Evolutionary conservation across 2,329 filamentous ascomycete genomes (phyloP).

Genomic region (Aspergillus floridensis): DNA sequence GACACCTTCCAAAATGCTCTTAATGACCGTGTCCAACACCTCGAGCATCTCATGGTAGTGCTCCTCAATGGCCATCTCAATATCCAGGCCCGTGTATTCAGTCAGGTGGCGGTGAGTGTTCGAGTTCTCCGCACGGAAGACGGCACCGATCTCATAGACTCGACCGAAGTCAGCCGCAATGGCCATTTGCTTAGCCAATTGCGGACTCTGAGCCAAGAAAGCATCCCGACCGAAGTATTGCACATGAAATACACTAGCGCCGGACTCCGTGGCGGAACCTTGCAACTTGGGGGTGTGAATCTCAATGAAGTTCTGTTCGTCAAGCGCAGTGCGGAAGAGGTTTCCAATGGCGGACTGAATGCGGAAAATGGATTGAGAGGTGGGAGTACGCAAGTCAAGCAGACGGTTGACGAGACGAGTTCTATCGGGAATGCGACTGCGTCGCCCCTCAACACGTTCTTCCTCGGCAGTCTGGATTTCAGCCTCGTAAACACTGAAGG

Average conservation of each 20-base stretch:
- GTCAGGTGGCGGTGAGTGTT: conserved; percentile 94
- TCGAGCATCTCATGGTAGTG: conserved; percentile 86
- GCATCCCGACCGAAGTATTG: conserved; percentile 87
- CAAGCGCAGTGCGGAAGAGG: conserved; percentile 73
- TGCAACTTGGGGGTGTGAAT: conserved; percentile 93
- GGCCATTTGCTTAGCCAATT: conserved; percentile 89
- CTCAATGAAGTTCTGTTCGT: conserved; percentile 77
- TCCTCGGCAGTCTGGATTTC: conserved; percentile 60
- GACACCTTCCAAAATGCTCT: conserved; percentile 70
- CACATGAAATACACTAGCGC: conserved; percentile 85
- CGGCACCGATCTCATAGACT: conserved; percentile 85
- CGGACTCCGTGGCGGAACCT: conserved; percentile 85
- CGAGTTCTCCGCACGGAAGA: conserved; percentile 92
- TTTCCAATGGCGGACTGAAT: conserved; percentile 78
- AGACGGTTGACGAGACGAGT: conserved; percentile 76
- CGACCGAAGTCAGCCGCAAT: conserved; percentile 85
- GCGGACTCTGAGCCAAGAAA: conserved; percentile 87
- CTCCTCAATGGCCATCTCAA: conserved; percentile 87
- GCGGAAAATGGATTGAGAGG: conserved; percentile 83
- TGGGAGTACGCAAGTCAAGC: conserved; percentile 79
- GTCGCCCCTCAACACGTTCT: conserved; percentile 54
- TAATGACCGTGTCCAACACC: conserved; percentile 75
- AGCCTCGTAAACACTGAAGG: conserved; percentile 69
- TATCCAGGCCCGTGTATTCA: conserved; percentile 87
- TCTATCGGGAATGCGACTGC: conserved; percentile 65